Evolutionary conservation across 2,329 filamentous ascomycete species (phyloP), one percentile per base, ranked within the genome.

Genomic region (Colletotrichum lupini): DNA sequence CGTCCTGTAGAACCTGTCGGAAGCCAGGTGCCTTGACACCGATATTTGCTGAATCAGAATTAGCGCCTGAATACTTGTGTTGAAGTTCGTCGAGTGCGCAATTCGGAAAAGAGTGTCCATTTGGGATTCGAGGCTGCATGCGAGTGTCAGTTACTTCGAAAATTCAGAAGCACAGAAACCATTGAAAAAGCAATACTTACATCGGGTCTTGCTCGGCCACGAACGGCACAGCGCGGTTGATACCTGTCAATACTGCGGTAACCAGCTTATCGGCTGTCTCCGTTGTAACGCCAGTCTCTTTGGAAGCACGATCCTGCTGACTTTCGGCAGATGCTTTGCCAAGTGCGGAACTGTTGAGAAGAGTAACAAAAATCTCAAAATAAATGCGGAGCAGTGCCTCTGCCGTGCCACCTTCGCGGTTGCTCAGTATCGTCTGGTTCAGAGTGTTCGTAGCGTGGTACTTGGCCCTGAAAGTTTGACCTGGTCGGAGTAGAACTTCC

Each of bases 61-160:
- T 76, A 99, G 89, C 42, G 97, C 96, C 83, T 99, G 97, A 49
- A 99, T 94, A 80, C 95, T 97, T 1, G 97, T 99, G 84, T 98
- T 99, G 89, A 99, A 98, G 83, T 99, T 99, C 69, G 96, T 95
- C 1, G 96, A 98, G 83, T 99, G 97, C 0, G 97, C 97, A 78
- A 99, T 97, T 78, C 92, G 92, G 88, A 98, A 99, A 30, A 99
- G 89, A 3, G 96, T 98, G 80, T 98, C 93, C 70, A 99, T 90
- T 79, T 99, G 96, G 72, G 92, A 92, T 79, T 97, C 94, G 76
- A 98, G 90, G 28, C 92, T 93, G 75, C 55, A 70, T 32, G 7
- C 7, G 46, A 24, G 67, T 67, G 35, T 73, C 24, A 56, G 52
- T 8, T 22, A 5, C 5, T 5, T 5, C 46, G 5, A 22, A 26